phyloP scores from a whole-genome alignment of 1,284 basidiomycete genomes.

The Rhodotorula sp. region DNA sequence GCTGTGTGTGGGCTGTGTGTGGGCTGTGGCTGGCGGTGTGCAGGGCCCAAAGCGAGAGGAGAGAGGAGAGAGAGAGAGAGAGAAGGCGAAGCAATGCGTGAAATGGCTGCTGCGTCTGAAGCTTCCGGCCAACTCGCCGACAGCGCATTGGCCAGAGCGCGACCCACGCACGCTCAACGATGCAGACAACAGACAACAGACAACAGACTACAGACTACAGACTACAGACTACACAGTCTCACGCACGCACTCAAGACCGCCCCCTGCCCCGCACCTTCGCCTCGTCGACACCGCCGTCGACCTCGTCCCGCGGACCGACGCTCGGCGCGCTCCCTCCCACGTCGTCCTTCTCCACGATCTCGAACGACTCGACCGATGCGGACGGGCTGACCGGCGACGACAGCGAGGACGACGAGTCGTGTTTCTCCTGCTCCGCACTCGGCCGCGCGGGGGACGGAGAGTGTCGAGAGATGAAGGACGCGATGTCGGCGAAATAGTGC shows the following conservation, averaged over 20 bases:
- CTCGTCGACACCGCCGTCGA: slow-evolving; percentile 4
- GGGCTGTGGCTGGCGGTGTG: no score
- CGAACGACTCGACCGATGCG: slow-evolving; percentile 13
- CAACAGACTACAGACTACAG: background rate
- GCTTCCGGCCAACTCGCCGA: no score
- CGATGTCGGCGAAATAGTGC: slow-evolving; percentile 29
- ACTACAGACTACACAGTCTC: background rate
- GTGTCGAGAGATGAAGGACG: slow-evolving; percentile 13
- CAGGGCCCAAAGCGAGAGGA: no score
- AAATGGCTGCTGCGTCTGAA: no score
- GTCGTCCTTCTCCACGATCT: slow-evolving; percentile 2
- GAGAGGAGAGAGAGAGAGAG: no score
- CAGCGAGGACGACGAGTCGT: slow-evolving; percentile 2
- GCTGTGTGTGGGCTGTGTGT: no score
- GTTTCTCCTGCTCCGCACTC: background rate
- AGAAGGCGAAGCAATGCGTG: no score
- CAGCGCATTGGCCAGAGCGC: no score
- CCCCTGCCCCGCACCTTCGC: background rate
- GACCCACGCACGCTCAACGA: no score
- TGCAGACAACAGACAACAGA: no score
- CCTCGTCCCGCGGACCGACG: background rate
- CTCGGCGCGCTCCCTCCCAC: background rate
- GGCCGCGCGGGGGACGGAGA: background rate
- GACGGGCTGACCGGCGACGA: background rate
- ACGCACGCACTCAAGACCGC: background rate